A percentile compares a stretch with the other conserved stretches of the same genome.
phyloP scores from a whole-genome alignment of 2,329 filamentous ascomycete genomes.

The Colletotrichum chlorophyti region DNA sequence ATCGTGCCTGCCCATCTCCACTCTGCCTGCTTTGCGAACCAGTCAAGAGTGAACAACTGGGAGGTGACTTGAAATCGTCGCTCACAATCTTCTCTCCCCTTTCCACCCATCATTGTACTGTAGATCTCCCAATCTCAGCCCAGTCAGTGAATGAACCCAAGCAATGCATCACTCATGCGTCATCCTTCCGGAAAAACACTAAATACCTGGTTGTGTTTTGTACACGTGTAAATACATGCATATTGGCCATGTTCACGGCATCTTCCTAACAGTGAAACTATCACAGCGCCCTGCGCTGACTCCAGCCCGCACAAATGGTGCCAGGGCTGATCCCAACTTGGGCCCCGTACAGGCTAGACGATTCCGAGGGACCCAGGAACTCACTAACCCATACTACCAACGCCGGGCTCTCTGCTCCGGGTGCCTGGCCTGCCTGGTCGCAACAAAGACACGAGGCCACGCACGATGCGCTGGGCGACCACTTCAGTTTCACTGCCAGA shows the following conservation, averaged over 20 bases:
- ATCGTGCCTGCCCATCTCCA: too few species aligned
- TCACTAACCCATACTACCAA: background rate
- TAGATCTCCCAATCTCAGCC: background rate
- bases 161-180: background rate
- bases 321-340: constrained; percentile 1
- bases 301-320: constrained; percentile 1
- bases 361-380: constrained; percentile 10
- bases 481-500: constrained; percentile 8
- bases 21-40: too few species aligned
- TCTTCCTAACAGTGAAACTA: background rate
- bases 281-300: background rate
- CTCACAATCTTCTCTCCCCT: background rate
- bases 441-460: constrained; percentile 13
- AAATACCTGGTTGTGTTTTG: too few species aligned
- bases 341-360: constrained; percentile 15
- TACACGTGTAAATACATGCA: too few species aligned
- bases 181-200: too few species aligned
- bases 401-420: constrained; percentile 12
- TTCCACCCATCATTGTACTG: background rate
- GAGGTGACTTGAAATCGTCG: too few species aligned
- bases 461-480: constrained; percentile 13
- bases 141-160: too few species aligned
- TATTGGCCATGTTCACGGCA: too few species aligned
- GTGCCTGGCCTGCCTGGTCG: background rate
- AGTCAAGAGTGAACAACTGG: too few species aligned